phyloP scores from a whole-genome alignment of 2,329 filamentous ascomycete genomes.

The Aspergillus sp. region DNA sequence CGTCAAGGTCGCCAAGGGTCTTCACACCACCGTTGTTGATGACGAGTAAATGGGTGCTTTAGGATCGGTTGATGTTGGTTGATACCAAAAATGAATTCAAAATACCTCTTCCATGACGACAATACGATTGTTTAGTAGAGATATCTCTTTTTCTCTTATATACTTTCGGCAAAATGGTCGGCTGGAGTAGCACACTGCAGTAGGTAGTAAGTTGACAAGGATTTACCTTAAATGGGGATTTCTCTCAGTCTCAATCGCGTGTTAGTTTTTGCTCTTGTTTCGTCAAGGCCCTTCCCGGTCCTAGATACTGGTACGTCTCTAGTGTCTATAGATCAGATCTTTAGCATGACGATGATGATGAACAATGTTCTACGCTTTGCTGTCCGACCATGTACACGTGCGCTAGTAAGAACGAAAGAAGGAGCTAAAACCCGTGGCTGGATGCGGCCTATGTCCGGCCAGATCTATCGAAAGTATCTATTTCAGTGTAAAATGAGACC shows the following conservation, averaged over 20 bases:
- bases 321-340: no score
- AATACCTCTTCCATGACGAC: constrained; percentile 12
- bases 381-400: no score
- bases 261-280: no score
- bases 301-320: no score
- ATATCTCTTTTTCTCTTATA: background rate
- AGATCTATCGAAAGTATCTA: no score
- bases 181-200: background rate
- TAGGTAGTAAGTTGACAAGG: background rate
- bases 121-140: constrained; percentile 1
- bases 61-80: constrained; percentile 13
- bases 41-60: constrained; percentile 55
- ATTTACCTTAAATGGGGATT: background rate
- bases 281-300: no score
- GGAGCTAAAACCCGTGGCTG: no score
- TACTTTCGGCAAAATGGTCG: background rate
- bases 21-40: constrained; percentile 86
- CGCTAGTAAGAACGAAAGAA: no score
- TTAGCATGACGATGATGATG: no score
- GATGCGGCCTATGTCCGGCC: no score
- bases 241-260: background rate
- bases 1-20: constrained; percentile 98
- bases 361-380: no score
- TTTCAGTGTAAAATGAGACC: background rate
- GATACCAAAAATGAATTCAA: constrained; percentile 17